phyloP scores from a whole-genome alignment of 2,329 filamentous ascomycete genomes.

The Epichloe bromicola region DNA sequence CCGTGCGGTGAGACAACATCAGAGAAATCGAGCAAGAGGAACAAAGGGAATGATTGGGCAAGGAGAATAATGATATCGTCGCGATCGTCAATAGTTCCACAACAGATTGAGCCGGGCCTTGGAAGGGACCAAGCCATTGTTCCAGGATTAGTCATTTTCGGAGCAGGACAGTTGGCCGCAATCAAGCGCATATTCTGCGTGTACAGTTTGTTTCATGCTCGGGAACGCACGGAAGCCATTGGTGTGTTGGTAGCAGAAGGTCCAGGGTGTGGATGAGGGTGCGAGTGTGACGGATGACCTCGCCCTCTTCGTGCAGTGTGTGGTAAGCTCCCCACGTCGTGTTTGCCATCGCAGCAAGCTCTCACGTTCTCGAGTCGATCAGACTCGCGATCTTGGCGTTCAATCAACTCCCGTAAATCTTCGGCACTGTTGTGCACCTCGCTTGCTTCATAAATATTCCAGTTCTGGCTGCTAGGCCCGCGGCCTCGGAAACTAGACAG shows the following conservation, averaged over 20 bases:
- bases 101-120: not conserved
- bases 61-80: constrained; percentile 2
- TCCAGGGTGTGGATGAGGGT: constrained; percentile 24
- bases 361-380: constrained; percentile 87
- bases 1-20: not conserved
- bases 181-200: not conserved
- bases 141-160: not conserved
- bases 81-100: constrained; percentile 3
- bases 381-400: constrained; percentile 61
- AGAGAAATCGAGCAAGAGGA: not conserved
- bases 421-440: constrained; percentile 67
- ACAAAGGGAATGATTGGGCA: not conserved
- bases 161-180: not conserved
- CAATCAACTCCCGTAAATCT: constrained; percentile 67
- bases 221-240: constrained; percentile 23
- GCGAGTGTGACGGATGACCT: constrained; percentile 23
- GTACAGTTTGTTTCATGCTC: constrained; percentile 13
- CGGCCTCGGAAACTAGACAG: constrained; percentile 43
- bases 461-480: constrained; percentile 29
- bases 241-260: constrained; percentile 23
- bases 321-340: constrained; percentile 53
- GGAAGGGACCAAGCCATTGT: not conserved
- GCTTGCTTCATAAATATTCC: constrained; percentile 45
- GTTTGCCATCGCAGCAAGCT: constrained; percentile 94
- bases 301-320: constrained; percentile 33